Conservation (phyloP, 345 rosid species). For the Eucalyptus pauciflora region DNA sequence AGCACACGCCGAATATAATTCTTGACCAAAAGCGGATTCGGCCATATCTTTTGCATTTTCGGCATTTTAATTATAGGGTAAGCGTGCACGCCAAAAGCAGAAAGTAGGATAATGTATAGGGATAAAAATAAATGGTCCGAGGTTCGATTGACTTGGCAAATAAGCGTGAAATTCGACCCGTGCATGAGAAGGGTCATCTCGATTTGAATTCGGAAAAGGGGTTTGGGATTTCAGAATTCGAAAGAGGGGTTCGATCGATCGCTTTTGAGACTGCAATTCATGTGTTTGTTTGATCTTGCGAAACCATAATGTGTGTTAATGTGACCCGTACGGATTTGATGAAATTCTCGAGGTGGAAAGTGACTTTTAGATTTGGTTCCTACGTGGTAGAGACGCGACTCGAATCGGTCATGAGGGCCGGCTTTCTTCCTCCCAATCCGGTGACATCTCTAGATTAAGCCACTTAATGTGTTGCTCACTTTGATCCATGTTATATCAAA, state of each 20-base stretch:
- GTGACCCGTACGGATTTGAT: fast-evolving
- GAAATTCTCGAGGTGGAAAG: background rate
- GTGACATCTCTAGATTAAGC: background rate
- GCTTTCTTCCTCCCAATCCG: background rate
- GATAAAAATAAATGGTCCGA: background rate
- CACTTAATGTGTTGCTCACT: background rate
- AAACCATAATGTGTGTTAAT: background rate
- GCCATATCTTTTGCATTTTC: background rate
- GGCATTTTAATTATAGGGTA: background rate
- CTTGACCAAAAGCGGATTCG: background rate
- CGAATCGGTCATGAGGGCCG: background rate
- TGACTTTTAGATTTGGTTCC: background rate
- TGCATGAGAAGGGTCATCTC: background rate
- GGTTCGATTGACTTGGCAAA: background rate
- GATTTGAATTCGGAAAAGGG: background rate
- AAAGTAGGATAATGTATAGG: background rate
- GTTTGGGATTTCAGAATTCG: fast-evolving
- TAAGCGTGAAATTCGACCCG: background rate
- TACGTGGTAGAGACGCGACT: fast-evolving
- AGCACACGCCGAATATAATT: background rate
- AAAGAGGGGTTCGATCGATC: background rate
- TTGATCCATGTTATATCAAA: background rate
- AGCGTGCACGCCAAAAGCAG: background rate
- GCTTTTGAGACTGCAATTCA: background rate
- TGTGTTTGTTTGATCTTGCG: fast-evolving